Evolutionary conservation across 2,329 filamentous ascomycete genomes (phyloP).

Genomic region (Paracoccidioides brasiliensis): DNA sequence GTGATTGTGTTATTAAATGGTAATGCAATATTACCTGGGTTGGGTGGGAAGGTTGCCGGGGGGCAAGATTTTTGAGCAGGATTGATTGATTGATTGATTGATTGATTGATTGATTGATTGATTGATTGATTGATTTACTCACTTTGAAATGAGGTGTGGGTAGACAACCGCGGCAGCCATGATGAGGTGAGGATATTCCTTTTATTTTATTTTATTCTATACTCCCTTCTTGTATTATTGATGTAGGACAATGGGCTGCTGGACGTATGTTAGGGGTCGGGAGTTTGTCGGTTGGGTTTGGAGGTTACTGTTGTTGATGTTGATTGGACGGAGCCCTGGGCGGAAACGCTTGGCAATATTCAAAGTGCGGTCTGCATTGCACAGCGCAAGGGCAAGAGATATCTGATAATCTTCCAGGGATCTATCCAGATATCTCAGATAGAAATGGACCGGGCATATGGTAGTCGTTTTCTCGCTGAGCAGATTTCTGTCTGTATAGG

Average conservation of each 20-base stretch:
- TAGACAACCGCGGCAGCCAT: conserved; percentile 4
- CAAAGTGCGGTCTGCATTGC: too few species aligned
- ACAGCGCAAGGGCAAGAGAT: too few species aligned
- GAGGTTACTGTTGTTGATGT: background rate
- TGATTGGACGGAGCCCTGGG: background rate
- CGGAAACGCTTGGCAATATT: background rate
- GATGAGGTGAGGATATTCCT: background rate
- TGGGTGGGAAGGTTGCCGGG: background rate
- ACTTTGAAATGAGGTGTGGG: conserved; percentile 32
- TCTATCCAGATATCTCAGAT: too few species aligned
- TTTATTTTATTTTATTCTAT: background rate
- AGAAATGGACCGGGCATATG: too few species aligned
- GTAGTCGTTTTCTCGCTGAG: too few species aligned
- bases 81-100: background rate
- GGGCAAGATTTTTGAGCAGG: background rate
- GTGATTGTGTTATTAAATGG: background rate
- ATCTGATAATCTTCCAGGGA: too few species aligned
- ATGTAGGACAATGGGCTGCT: too few species aligned
- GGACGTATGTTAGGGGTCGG: background rate
- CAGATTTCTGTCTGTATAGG: too few species aligned
- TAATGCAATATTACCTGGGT: background rate
- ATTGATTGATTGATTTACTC: conserved; percentile 8
- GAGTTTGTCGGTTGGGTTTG: background rate
- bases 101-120: background rate
- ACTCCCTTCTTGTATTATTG: too few species aligned